phyloP scores from a whole-genome alignment of 768 basidiomycete genomes.

The Kwoniella botswanensis region DNA sequence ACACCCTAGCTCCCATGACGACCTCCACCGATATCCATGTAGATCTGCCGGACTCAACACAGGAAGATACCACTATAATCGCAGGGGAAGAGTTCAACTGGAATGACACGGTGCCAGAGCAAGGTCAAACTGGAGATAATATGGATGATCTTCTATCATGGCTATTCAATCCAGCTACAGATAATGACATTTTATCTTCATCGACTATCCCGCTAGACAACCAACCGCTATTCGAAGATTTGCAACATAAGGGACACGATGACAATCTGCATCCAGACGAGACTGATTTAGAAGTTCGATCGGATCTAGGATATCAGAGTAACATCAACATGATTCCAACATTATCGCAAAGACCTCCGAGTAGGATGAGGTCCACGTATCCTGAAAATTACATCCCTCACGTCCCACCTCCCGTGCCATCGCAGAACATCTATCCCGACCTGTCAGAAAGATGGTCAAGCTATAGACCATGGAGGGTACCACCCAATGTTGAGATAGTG shows the following conservation, averaged over 20 bases:
- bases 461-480: constrained; percentile 5
- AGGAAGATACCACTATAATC: constrained; percentile 10
- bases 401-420: neutral
- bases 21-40: neutral
- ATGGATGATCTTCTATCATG: constrained; percentile 28
- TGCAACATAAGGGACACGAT: neutral
- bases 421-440: constrained; percentile 5
- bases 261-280: neutral
- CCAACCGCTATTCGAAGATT: neutral
- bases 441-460: constrained; percentile 11
- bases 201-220: neutral
- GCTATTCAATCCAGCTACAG: constrained; percentile 22
- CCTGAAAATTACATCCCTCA: constrained; percentile 1
- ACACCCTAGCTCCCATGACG: neutral
- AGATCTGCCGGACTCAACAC: neutral
- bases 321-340: neutral
- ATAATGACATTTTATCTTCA: neutral
- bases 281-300: too few species aligned
- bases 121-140: constrained; percentile 13
- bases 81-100: constrained; percentile 17
- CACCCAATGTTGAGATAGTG: neutral
- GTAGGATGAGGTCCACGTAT: constrained; percentile 9
- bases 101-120: neutral
- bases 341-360: constrained; percentile 10
- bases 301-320: neutral